phyloP scores from a whole-genome alignment of 352 stramenopile genomes.

The Globisporangium lucens region DNA sequence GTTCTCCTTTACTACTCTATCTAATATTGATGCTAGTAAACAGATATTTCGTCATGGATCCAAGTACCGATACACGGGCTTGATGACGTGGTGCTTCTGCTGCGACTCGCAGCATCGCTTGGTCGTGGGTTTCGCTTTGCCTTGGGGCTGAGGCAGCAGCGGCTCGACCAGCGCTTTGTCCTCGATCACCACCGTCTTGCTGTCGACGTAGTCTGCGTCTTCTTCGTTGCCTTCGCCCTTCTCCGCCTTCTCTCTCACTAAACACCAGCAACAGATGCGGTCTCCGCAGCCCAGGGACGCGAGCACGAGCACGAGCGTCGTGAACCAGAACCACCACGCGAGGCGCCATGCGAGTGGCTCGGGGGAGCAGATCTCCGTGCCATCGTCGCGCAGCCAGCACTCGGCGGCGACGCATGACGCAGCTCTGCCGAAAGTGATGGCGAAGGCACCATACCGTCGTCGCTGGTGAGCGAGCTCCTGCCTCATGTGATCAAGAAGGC shows the following conservation, averaged over 20 bases:
- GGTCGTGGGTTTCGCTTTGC: conserved; percentile 5
- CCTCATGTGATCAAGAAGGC: not conserved
- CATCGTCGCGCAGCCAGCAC: conserved; percentile 58
- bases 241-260: conserved; percentile 3
- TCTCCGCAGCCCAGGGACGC: conserved; percentile 35
- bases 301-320: conserved; percentile 38
- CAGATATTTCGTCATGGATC: conserved; percentile 13
- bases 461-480: not conserved
- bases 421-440: not conserved
- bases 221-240: conserved; percentile 8
- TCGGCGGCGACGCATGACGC: conserved; percentile 27
- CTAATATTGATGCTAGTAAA: not conserved
- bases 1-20: not conserved
- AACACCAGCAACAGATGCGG: conserved; percentile 21
- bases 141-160: conserved; percentile 6
- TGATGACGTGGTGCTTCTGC: conserved; percentile 16
- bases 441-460: not conserved
- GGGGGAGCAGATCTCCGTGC: conserved; percentile 48
- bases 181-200: not conserved
- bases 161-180: conserved; percentile 14
- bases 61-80: conserved; percentile 52
- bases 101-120: conserved; percentile 11
- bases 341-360: conserved; percentile 44
- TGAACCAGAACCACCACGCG: conserved; percentile 74
- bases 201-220: not conserved